phyloP scores from a whole-genome alignment of 208 protist genomes.

The Balamuthia mandrillaris region DNA sequence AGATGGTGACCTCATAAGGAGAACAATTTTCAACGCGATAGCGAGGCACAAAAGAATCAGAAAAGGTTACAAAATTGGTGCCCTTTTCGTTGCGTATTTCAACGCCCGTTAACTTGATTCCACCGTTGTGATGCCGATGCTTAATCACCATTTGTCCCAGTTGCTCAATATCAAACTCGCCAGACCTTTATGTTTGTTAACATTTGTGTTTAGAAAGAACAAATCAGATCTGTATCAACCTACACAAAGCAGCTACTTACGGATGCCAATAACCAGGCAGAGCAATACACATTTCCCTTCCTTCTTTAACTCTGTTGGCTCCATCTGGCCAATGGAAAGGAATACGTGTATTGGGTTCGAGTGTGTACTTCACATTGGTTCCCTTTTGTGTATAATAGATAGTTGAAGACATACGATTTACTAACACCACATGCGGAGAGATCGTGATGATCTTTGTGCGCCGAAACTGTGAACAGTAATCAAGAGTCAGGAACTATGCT shows the following conservation, averaged over 20 bases:
- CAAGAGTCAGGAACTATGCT: background rate
- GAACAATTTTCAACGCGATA: conserved; percentile 13
- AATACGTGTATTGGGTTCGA: background rate
- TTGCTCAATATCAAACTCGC: background rate
- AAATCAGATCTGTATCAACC: background rate
- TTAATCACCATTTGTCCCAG: conserved; percentile 21
- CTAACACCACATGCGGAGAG: background rate
- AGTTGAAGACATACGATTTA: conserved; percentile 4
- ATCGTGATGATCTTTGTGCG: conserved; percentile 28
- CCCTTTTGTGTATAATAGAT: conserved; percentile 24
- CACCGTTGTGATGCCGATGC: background rate
- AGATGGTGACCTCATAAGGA: conserved; percentile 29
- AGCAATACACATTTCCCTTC: background rate
- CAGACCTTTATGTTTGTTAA: background rate
- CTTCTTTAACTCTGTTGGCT: background rate
- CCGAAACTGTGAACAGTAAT: background rate
- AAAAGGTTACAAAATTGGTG: conserved; percentile 26
- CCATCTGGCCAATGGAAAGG: conserved; percentile 27
- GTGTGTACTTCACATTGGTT: conserved; percentile 3
- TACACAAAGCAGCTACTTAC: background rate
- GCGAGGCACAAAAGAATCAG: too few species aligned
- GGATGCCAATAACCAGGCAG: background rate
- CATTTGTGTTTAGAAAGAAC: background rate
- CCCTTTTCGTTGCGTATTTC: conserved; percentile 25
- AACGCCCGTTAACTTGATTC: background rate